Evolutionary conservation across 2,329 filamentous ascomycete genomes (phyloP), one percentile per base, ranked within the genome.

Genomic region (Mycosphaerelloides madeirae): DNA sequence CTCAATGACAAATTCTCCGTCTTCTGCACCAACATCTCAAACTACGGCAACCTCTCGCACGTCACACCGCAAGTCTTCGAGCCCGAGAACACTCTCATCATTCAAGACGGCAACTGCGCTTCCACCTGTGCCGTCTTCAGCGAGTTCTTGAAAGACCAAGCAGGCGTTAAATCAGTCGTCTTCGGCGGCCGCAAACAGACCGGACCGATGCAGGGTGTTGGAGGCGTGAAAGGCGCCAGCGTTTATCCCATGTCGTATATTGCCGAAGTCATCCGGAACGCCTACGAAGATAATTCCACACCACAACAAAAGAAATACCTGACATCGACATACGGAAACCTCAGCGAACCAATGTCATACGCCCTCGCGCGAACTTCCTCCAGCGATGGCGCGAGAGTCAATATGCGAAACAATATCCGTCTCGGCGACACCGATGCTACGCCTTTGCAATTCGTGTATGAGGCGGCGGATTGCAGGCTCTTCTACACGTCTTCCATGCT

Each of bases 31-130:
- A 38, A 38, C 36, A 38, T 38, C 28, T 38, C 36, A 20, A 25
- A 25, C 36, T 38, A 28, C 36, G 36, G 36, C 36, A 38, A 38
- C n/a, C n/a, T 38, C n/a, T 29, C 36, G 14, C 25, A 29, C 28
- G 29, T 38, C 12, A 38, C 36, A 3, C 58, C 64, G 2, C 62
- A 65, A 45, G 63, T 64, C 1, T 72, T 70, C 49, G 43, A 57
- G 22, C 54, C 65, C 1, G 53, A 66, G 25, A 60, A 71, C 49
- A 68, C 71, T 43, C 58, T 70, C 25, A 63, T 71, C 22, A 51
- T 71, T 3, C 61, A 65, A 50, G 69, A 72, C 47, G 68, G 68
- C 39, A 58, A 60, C 55, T 71, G 69, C 54, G 65, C 64, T 2
- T 69, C 66, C 2, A 68, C 68, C 7, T 72, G 69, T 49, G 63